Percentiles rank a stretch among this genome's conserved stretches.
phyloP scores from a whole-genome alignment of 768 basidiomycete species.

The Mrakia hoshinonis region DNA sequence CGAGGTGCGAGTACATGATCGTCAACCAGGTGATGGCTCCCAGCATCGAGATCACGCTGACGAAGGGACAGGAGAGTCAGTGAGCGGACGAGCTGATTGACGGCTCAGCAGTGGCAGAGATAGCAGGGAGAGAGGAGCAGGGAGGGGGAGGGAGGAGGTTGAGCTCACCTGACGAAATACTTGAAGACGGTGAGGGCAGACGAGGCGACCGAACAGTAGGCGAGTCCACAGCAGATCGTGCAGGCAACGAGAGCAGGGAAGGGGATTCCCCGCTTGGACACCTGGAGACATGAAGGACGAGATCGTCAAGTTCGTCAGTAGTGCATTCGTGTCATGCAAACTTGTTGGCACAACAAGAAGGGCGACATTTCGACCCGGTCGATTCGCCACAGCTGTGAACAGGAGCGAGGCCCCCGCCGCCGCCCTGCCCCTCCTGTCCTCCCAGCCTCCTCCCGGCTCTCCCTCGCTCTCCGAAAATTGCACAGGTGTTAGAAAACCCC shows the following conservation, averaged over 20 bases:
- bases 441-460: too few relatives aligned
- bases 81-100: too few relatives aligned
- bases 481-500: too few relatives aligned
- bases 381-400: too few relatives aligned
- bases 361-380: too few relatives aligned
- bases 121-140: not conserved
- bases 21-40: conserved; percentile 36
- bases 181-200: conserved; percentile 28
- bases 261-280: conserved; percentile 34
- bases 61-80: conserved; percentile 21
- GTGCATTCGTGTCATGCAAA: not conserved
- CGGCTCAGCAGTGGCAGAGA: not conserved
- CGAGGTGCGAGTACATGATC: conserved; percentile 54
- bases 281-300: not conserved
- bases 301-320: not conserved
- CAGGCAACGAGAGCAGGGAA: conserved; percentile 49
- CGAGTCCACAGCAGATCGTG: conserved; percentile 51
- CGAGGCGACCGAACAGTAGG: conserved; percentile 38
- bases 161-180: too few relatives aligned
- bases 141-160: not conserved
- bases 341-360: too few relatives aligned
- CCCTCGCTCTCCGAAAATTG: too few relatives aligned
- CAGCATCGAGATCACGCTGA: conserved; percentile 21
- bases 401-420: too few relatives aligned
- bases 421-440: too few relatives aligned